These are phyloP conservation scores for Mycosphaerella sp. DNA, from an alignment of 2,329 filamentous ascomycete genomes.

Conservation along the genomic window DNA sequence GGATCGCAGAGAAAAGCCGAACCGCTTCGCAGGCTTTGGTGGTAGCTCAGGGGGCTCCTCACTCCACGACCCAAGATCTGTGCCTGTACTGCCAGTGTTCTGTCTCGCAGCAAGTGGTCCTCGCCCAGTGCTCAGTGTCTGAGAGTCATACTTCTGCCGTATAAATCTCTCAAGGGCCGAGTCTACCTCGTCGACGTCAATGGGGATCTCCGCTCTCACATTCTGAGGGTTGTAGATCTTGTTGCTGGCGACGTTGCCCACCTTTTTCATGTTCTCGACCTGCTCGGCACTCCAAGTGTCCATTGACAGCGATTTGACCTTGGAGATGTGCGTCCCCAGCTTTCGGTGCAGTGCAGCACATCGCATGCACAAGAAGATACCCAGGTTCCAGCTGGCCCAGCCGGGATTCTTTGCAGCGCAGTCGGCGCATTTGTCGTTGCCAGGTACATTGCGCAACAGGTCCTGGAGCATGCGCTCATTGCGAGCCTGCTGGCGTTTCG, in stretches of 20 bases:
- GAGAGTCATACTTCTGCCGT: slow-evolving; percentile 81
- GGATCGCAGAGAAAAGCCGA: slow-evolving; percentile 60
- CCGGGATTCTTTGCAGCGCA: slow-evolving; percentile 87
- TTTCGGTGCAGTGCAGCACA: slow-evolving; percentile 94
- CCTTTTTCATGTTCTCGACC: slow-evolving; percentile 95
- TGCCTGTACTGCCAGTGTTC: slow-evolving; percentile 51
- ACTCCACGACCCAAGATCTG: slow-evolving; percentile 41
- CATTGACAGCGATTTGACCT: slow-evolving; percentile 98
- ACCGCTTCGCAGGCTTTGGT: slow-evolving; percentile 55
- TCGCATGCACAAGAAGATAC: slow-evolving; percentile 95
- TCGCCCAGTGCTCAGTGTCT: slow-evolving; percentile 37
- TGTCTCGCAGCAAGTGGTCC: slow-evolving; percentile 39
- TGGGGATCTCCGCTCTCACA: slow-evolving; percentile 72
- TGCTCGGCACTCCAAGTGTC: slow-evolving; percentile 95
- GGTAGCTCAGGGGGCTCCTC: slow-evolving; percentile 54
- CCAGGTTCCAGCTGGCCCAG: slow-evolving; percentile 98
- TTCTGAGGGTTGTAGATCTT: slow-evolving; percentile 82
- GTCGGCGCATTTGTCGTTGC: slow-evolving; percentile 92
- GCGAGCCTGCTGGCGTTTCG: slow-evolving; percentile 95
- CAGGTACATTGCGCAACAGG: slow-evolving; percentile 72
- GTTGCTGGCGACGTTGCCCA: slow-evolving; percentile 82
- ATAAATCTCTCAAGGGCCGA: slow-evolving; percentile 94
- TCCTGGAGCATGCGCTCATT: slow-evolving; percentile 92
- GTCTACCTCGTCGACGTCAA: slow-evolving; percentile 89
- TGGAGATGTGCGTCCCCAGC: slow-evolving; percentile 93